Percentiles rank a stretch among this genome's conserved stretches.
Conservation (phyloP, 352 stramenopile genomes). For the Thraustochytrium aureum region DNA sequence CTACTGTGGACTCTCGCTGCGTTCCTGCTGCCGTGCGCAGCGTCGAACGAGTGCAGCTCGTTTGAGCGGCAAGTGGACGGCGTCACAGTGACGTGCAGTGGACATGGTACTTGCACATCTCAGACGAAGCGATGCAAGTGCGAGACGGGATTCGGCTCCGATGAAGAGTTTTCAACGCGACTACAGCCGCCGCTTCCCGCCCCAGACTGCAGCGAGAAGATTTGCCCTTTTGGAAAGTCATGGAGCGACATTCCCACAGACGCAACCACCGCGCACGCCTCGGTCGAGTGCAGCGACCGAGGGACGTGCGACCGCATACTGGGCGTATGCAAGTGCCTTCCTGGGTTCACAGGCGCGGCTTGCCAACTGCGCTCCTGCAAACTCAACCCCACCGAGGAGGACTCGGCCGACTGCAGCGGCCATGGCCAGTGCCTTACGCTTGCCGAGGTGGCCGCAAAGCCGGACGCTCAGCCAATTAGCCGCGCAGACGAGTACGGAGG, state of each 20-base stretch:
- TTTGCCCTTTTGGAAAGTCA: constrained; percentile 55
- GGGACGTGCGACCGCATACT: constrained; percentile 54
- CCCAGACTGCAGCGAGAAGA: constrained; percentile 59
- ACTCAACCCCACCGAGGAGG: constrained; percentile 1
- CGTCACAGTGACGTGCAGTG: constrained; percentile 67
- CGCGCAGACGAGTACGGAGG: constrained; percentile 63
- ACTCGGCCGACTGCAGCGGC: constrained; percentile 52
- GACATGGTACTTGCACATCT: constrained; percentile 77
- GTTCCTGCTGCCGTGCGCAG: no score
- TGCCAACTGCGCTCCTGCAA: constrained; percentile 56
- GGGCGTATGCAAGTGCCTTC: constrained; percentile 58
- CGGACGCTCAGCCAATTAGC: constrained; percentile 67
- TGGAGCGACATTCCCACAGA: constrained; percentile 64
- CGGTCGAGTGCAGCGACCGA: constrained; percentile 62
- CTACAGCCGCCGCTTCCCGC: constrained; percentile 36
- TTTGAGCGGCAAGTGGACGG: constrained; percentile 40
- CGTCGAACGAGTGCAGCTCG: constrained; percentile 28
- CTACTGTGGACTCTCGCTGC: no score
- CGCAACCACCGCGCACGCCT: constrained; percentile 59
- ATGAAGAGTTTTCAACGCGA: constrained; percentile 65
- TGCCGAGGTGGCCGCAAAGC: constrained; percentile 49
- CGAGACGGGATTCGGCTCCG: constrained; percentile 77
- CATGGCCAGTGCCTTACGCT: constrained; percentile 58
- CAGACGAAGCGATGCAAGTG: constrained; percentile 77
- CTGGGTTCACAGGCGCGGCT: constrained; percentile 47